A percentile compares a stretch with the other conserved stretches of the same genome.
phyloP scores from a whole-genome alignment of 805 yeast species.

The Candida andamanensis region DNA sequence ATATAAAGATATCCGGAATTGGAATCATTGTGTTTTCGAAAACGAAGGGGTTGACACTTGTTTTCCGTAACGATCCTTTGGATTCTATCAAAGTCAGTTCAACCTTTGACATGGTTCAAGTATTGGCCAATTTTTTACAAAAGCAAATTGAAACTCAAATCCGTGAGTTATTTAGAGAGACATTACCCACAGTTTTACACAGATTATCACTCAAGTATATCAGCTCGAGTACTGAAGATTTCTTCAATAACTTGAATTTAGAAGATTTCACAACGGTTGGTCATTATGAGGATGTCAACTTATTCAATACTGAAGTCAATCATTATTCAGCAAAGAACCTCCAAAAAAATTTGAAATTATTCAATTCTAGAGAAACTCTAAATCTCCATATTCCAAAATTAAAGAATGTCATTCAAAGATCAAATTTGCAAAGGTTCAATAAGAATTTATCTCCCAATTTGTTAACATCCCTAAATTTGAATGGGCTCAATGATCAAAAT shows the following conservation, averaged over 20 bases:
- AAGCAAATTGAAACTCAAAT: slow-evolving; percentile 78
- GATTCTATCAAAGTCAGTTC: slow-evolving; percentile 78
- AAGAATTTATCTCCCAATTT: slow-evolving; percentile 35
- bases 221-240: slow-evolving; percentile 8
- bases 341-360: slow-evolving; percentile 35
- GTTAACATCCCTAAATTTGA: slow-evolving; percentile 27
- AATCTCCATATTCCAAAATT: slow-evolving; percentile 61
- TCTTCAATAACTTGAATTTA: slow-evolving; percentile 4
- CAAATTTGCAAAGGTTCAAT: slow-evolving; percentile 40
- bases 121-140: slow-evolving; percentile 78
- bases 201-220: slow-evolving; percentile 60
- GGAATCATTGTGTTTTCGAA: slow-evolving; percentile 80
- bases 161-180: slow-evolving; percentile 75
- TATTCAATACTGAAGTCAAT: slow-evolving; percentile 56
- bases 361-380: slow-evolving; percentile 74
- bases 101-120: slow-evolving; percentile 81
- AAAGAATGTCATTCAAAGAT: slow-evolving; percentile 53
- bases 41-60: slow-evolving; percentile 78
- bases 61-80: slow-evolving; percentile 83
- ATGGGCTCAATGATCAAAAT: slow-evolving; percentile 17
- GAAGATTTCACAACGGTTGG: slow-evolving; percentile 10
- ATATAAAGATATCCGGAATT: slow-evolving; percentile 70
- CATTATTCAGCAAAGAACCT: slow-evolving; percentile 47
- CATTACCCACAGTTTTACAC: slow-evolving; percentile 76
- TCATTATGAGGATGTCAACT: slow-evolving; percentile 38